Percentiles rank a stretch among this genome's conserved stretches.
Evolutionary conservation across 73 alveolate genomes (phyloP).

Genomic region (Stentor coeruleus): DNA sequence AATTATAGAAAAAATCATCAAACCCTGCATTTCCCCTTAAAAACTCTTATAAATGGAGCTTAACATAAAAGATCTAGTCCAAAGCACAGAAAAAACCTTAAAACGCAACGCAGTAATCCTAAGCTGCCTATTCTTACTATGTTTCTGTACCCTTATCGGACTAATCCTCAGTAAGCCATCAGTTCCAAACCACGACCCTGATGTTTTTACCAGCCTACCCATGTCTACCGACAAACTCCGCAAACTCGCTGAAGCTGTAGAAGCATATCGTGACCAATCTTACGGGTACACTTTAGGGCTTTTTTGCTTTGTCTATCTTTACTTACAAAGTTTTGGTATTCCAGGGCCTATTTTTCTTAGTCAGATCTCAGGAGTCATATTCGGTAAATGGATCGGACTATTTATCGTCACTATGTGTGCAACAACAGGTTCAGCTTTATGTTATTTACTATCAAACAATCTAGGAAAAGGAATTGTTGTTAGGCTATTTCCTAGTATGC

Average conservation of each 20-base stretch:
- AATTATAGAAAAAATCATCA: too few relatives aligned
- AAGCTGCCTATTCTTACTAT: not conserved
- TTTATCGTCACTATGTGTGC: constrained; percentile 70
- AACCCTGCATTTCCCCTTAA: too few relatives aligned
- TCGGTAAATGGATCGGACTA: constrained; percentile 82
- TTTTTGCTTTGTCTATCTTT: constrained; percentile 60
- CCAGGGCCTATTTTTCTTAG: constrained; percentile 87
- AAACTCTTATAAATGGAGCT: too few relatives aligned
- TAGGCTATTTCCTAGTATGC: constrained; percentile 43
- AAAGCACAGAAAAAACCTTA: too few relatives aligned
- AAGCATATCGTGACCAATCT: not conserved
- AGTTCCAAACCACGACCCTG: not conserved
- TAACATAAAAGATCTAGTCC: too few relatives aligned
- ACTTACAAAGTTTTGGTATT: constrained; percentile 75
- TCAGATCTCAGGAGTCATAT: constrained; percentile 66
- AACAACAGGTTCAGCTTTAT: constrained; percentile 67
- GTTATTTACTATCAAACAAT: constrained; percentile 62
- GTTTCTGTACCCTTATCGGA: not conserved
- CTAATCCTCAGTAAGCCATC: not conserved
- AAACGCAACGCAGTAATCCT: too few relatives aligned
- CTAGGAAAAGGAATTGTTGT: constrained; percentile 69
- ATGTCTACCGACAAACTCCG: not conserved
- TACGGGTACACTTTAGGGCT: not conserved
- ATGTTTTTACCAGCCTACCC: not conserved
- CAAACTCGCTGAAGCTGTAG: not conserved